These are phyloP conservation scores for Fusarium chlamydosporum DNA, from an alignment of 2,329 filamentous ascomycete species.

Conservation along the genomic window DNA sequence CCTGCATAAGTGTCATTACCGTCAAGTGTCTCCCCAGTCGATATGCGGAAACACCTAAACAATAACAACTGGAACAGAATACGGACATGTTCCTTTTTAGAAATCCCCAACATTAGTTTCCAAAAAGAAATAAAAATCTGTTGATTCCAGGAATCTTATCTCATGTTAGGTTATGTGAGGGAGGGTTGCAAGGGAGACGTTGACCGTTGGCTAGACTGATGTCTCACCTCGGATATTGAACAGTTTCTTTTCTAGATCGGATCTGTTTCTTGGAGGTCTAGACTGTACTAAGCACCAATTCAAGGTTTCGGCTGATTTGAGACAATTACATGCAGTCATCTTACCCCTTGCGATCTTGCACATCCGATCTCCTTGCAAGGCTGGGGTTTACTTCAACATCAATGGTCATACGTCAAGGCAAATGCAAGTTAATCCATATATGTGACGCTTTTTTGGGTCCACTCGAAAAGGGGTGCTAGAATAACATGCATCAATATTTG, in stretches of 20 bases:
- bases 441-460: too few species aligned
- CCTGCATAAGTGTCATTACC: not conserved
- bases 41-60: not conserved
- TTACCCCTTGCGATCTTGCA: not conserved
- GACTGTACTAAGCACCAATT: not conserved
- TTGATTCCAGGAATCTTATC: not conserved
- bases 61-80: not conserved
- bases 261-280: not conserved
- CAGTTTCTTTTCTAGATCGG: not conserved
- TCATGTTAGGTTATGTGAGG: not conserved
- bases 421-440: too few species aligned
- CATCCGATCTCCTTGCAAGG: not conserved
- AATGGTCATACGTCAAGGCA: too few species aligned
- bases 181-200: not conserved
- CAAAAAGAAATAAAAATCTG: not conserved
- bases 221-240: conserved; percentile 9
- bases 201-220: conserved; percentile 2
- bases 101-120: not conserved
- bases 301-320: not conserved
- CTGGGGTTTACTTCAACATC: too few species aligned
- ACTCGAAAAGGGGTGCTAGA: too few species aligned
- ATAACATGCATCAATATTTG: not conserved
- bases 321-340: not conserved
- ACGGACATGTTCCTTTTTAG: not conserved
- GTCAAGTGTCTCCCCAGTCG: not conserved